Conservation (phyloP, 306 rosid genomes). For the Nissolia schottii region DNA sequence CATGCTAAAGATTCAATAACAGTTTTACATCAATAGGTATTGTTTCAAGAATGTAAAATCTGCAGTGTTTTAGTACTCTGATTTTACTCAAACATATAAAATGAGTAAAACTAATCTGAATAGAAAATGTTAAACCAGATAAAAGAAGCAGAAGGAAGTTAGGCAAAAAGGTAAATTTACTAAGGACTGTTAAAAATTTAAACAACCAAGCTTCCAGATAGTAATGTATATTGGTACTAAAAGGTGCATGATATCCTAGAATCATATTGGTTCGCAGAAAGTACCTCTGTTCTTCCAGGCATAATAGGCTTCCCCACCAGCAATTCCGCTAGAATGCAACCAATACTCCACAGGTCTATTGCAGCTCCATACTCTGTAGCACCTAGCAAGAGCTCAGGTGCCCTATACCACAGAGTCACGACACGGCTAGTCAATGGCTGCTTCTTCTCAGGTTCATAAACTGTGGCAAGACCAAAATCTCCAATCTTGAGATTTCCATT, state of each 20-base stretch:
- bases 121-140: neutral
- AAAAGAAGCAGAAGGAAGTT: neutral
- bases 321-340: slow-evolving; percentile 90
- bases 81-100: neutral
- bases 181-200: neutral
- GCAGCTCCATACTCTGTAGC: slow-evolving; percentile 72
- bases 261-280: neutral
- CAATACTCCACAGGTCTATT: slow-evolving; percentile 88
- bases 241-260: neutral
- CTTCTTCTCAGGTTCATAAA: slow-evolving; percentile 53
- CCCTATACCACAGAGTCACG: slow-evolving; percentile 88
- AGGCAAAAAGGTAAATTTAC: too few relatives aligned
- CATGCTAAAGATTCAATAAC: neutral
- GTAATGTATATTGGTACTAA: neutral
- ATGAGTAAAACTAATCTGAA: neutral
- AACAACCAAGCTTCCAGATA: neutral
- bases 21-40: neutral
- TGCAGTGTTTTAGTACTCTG: neutral
- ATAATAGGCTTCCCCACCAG: slow-evolving; percentile 79
- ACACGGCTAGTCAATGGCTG: slow-evolving; percentile 88
- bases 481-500: slow-evolving; percentile 86
- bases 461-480: slow-evolving; percentile 87
- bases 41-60: neutral
- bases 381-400: slow-evolving; percentile 95
- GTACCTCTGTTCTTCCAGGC: slow-evolving; percentile 98